A percentile compares a stretch with the other conserved stretches of the same genome.
Conservation (phyloP, 2,329 filamentous ascomycete species). For the Sordariomycetes sp. region DNA sequence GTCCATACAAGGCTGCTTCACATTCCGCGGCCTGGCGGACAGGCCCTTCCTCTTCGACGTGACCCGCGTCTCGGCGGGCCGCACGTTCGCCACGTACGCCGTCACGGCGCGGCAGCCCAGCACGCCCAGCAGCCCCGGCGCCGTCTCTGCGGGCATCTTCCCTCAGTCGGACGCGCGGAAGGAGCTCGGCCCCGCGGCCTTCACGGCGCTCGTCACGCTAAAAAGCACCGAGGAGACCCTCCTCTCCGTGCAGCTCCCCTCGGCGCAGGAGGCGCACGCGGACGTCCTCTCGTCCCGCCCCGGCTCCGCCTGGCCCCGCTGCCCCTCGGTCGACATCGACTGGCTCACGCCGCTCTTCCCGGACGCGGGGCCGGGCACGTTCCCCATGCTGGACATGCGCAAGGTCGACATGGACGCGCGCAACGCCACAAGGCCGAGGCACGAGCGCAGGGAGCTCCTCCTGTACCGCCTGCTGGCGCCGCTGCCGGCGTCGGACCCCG, state of each 20-base stretch:
- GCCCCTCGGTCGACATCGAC: slow-evolving; percentile 35
- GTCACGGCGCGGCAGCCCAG: slow-evolving; percentile 37
- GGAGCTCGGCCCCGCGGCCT: slow-evolving; percentile 30
- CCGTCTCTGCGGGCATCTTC: slow-evolving; percentile 18
- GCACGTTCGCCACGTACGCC: slow-evolving; percentile 36
- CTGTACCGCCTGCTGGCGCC: slow-evolving; percentile 36
- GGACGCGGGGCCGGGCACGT: slow-evolving; percentile 23
- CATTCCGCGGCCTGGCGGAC: slow-evolving; percentile 31
- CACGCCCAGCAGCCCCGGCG: not conserved
- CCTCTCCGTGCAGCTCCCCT: not conserved
- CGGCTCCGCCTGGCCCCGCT: slow-evolving; percentile 30
- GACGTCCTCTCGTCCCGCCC: slow-evolving; percentile 24
- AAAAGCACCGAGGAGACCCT: slow-evolving; percentile 24
- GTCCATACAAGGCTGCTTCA: slow-evolving; percentile 47
- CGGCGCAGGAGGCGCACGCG: slow-evolving; percentile 25
- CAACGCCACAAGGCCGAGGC: slow-evolving; percentile 28
- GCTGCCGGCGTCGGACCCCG: slow-evolving; percentile 25
- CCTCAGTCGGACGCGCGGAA: slow-evolving; percentile 24
- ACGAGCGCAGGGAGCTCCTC: slow-evolving; percentile 36
- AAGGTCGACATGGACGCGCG: slow-evolving; percentile 40
- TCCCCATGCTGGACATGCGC: slow-evolving; percentile 40
- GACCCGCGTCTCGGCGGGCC: slow-evolving; percentile 28
- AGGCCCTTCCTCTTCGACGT: slow-evolving; percentile 44
- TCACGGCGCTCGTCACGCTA: slow-evolving; percentile 42
- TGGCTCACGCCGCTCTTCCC: slow-evolving; percentile 23